These are phyloP conservation scores for Brassica carinata DNA, from an alignment of 345 rosid species.

Conservation along the genomic window DNA sequence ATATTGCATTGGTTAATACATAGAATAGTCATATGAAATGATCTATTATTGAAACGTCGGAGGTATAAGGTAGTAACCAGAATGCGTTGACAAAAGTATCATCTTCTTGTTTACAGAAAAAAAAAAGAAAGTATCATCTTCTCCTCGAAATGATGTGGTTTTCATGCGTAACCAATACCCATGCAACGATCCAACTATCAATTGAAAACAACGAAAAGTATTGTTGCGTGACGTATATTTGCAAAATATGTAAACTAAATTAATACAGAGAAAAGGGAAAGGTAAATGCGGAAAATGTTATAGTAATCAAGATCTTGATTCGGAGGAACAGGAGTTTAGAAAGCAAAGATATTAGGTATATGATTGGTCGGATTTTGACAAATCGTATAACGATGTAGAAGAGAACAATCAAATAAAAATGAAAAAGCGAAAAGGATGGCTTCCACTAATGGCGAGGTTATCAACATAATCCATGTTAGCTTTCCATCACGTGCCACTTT, in stretches of 20 bases:
- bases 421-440: conserved; percentile 14
- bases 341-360: conserved; percentile 1
- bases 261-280: neutral
- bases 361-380: conserved; percentile 31
- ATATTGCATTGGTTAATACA: neutral
- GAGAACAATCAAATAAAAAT: neutral
- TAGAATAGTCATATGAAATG: neutral
- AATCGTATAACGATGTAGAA: conserved; percentile 27
- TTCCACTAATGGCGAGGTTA: conserved; percentile 31
- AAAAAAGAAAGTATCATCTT: too few relatives aligned
- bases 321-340: conserved; percentile 14
- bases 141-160: conserved; percentile 5
- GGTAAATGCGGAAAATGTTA: neutral
- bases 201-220: neutral
- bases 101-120: too few relatives aligned
- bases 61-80: neutral
- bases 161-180: conserved; percentile 31
- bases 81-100: conserved; percentile 13
- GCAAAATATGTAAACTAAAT: conserved; percentile 12
- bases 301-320: conserved; percentile 15
- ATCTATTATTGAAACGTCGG: neutral
- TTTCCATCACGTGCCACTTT: conserved; percentile 40
- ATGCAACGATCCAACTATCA: conserved; percentile 12
- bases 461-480: conserved; percentile 32
- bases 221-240: conserved; percentile 35